Base-by-base conservation (phyloP, 495 filamentous ascomycete genomes). In the Saxophila tyrrhenica region DNA sequence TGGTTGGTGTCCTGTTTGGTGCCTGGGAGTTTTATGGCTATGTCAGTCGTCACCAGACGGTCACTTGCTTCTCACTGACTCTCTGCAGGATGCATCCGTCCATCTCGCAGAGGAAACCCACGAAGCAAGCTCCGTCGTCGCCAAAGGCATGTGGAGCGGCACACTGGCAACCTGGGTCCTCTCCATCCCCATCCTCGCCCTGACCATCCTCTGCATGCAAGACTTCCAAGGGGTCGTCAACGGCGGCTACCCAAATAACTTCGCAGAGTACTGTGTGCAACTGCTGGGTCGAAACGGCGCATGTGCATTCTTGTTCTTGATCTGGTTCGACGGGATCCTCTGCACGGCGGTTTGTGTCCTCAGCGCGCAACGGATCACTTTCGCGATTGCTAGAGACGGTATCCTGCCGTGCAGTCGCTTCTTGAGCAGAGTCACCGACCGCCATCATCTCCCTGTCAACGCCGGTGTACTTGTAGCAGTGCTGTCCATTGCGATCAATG, bases 101-200 rank as follows among this genome's bases (percentile, higher is more conserved):
- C 60, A 59, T 54, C 47, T 62, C 2, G 44, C 55, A 3, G 56
- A 57, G 43, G 60, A 58, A 48, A 62, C 58, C n/a, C 54, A 56
- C 50, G 54, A 59, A 53, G 60, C 60, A 10, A 44, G 56, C 17
- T 22, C 41, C n/a, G 55, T 59, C 21, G 54, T 62, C 22, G 67
- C 68, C 5, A 63, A 59, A 48, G 68, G 67, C 42, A 70, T 70
- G 67, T 69, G 65, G 65, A 65, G 64, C 41, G 62, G 49, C 20
- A 54, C 52, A 15, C 42, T 69, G 25, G 59, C 64, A 0, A 58
- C 59, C 0, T 67, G 64, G 64, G 13, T 67, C 10, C 48, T 67
- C 21, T 69, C 67, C 21, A 51, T 69, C 21, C 67, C 65, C 35
- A 67, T 62, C 1, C 59, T 69, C 9, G 59, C 64, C 25, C 50